Evolutionary conservation across 352 stramenopile genomes (phyloP), one percentile per base, ranked within the genome.

Genomic region (Phytophthora podocarpi): DNA sequence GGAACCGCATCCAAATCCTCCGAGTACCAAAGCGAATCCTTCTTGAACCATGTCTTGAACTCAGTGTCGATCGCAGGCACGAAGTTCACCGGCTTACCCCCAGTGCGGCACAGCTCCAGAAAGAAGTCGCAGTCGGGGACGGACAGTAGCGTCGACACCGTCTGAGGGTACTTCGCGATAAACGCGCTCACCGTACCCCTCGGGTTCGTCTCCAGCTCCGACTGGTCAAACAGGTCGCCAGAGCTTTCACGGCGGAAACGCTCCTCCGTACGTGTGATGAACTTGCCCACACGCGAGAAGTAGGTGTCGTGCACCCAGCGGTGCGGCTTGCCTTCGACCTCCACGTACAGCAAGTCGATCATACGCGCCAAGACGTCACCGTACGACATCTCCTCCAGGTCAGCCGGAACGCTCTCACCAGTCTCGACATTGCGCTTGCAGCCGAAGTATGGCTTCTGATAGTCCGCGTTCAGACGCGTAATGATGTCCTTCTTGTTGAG

Each of bases 391-490:
- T 93, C 80, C 13, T 92, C 76, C 27, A 97, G 32, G 27, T 95
- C 89, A 26, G 75, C 82, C 15, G 58, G 46, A 13, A 70, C 24
- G 13, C 43, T 54, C 18, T 81, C 58, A 11, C 73, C 83, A 26
- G 65, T 76, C 43, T 73, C 60, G 4, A 28, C 65, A 47, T 80
- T 64, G 28, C 47, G 48, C 57, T 87, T 86, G 41, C 70, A 76
- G 11, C 89, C 89, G 60, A 97, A 97, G 73, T 95, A 96, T 27
- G 82, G 83, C 70, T 97, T 97, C 67, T 97, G 89, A 66, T 91
- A 97, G 51, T 97, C 85, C 4, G 82, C 67, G 47, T 97, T 96
- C 28, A 97, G 58, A 15, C 75, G 73, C n/a, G 65, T 64, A 32
- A 95, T 91, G 49, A 96, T 95, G 35, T 75, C 40, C 16, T 89